Conservation (phyloP, 2,329 filamentous ascomycete species). For the Epichloe scottii region DNA sequence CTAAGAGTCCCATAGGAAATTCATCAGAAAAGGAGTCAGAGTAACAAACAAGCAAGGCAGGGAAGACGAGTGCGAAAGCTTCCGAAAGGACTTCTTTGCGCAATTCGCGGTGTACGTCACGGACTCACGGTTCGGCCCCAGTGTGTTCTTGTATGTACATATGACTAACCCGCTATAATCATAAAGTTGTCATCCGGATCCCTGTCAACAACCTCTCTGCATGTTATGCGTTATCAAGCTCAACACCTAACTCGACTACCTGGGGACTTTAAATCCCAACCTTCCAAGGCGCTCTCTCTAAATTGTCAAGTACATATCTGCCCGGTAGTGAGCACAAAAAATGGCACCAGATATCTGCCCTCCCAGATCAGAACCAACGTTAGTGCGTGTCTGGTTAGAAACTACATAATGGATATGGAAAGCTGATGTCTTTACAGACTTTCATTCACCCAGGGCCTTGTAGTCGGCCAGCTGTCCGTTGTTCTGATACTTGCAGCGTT, state of each 20-base stretch:
- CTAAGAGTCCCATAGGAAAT: no score
- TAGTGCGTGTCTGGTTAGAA: slow-evolving; percentile 13
- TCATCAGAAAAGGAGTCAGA: background rate
- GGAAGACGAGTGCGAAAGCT: background rate
- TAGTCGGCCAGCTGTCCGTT: slow-evolving; percentile 86
- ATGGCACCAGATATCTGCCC: slow-evolving; percentile 33
- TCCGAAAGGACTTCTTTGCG: background rate
- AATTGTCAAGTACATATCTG: background rate
- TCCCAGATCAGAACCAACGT: slow-evolving; percentile 32
- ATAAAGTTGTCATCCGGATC: background rate
- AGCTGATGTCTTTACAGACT: slow-evolving; percentile 30
- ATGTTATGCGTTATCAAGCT: background rate
- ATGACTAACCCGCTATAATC: background rate
- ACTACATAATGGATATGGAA: background rate
- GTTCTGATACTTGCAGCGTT: slow-evolving; percentile 85
- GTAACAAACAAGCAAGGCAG: background rate
- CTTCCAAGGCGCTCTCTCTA: background rate
- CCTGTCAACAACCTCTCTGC: background rate
- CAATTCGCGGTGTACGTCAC: background rate
- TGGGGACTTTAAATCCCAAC: no score
- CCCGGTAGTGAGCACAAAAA: background rate
- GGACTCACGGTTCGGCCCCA: background rate
- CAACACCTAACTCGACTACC: background rate
- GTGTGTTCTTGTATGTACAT: slow-evolving; percentile 1
- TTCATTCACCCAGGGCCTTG: slow-evolving; percentile 86